These are phyloP conservation scores for Botryosphaeria dothidea DNA, from an alignment of 2,329 filamentous ascomycete species.

Conservation along the genomic window DNA sequence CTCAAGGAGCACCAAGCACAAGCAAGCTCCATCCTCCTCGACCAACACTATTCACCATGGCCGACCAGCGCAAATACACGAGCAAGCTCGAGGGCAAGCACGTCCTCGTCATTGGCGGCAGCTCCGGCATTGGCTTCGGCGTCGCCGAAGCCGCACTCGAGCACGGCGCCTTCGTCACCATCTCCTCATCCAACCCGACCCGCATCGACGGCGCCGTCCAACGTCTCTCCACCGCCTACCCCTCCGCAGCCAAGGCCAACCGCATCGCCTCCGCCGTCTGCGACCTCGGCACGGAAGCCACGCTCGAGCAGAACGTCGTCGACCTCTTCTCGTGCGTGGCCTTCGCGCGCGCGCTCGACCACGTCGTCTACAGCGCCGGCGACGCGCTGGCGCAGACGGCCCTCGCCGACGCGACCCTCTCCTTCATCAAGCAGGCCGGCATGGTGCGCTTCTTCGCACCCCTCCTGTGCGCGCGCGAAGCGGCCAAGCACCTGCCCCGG, in stretches of 20 bases:
- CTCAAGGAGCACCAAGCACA: neutral
- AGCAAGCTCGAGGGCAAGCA: constrained; percentile 50
- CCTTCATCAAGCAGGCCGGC: constrained; percentile 44
- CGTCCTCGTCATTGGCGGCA: constrained; percentile 64
- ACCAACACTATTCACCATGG: constrained; percentile 28
- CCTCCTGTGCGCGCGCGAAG: constrained; percentile 55
- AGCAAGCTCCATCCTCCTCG: neutral
- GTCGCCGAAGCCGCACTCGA: constrained; percentile 61
- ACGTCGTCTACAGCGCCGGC: constrained; percentile 60
- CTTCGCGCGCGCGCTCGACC: constrained; percentile 44
- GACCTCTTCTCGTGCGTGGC: constrained; percentile 41
- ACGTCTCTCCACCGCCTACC: constrained; percentile 47
- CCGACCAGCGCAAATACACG: constrained; percentile 46
- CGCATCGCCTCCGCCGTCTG: constrained; percentile 48
- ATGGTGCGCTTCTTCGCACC: constrained; percentile 55
- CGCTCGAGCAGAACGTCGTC: constrained; percentile 50
- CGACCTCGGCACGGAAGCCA: constrained; percentile 49
- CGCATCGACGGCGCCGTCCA: constrained; percentile 52
- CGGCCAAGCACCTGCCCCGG: constrained; percentile 45
- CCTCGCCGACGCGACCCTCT: constrained; percentile 45
- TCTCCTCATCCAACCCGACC: constrained; percentile 59
- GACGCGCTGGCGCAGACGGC: constrained; percentile 44
- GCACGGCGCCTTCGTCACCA: constrained; percentile 56
- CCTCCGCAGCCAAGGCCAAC: constrained; percentile 33
- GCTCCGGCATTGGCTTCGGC: constrained; percentile 62